Percentiles rank a stretch among this genome's conserved stretches.
phyloP scores from a whole-genome alignment of 768 basidiomycete species.

The Hysterangium stoloniferum region DNA sequence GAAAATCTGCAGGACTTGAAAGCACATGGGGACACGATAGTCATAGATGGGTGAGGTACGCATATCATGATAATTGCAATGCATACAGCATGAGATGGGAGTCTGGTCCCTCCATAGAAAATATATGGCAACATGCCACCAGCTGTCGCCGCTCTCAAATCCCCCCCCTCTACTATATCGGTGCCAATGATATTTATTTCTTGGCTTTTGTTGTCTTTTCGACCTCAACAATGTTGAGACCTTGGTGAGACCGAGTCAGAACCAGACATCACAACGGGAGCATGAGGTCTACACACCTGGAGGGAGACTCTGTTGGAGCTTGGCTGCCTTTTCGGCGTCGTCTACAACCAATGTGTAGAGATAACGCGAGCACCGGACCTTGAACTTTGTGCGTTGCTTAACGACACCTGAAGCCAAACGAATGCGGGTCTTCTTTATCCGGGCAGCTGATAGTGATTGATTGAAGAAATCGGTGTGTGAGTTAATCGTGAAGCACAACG shows the following conservation, averaged over 20 bases:
- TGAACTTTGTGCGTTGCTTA: conserved; percentile 92
- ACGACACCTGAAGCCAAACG: conserved; percentile 45
- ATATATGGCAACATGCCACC: no score
- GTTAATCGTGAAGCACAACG: neutral
- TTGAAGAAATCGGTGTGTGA: conserved; percentile 10
- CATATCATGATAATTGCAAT: no score
- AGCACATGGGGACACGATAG: no score
- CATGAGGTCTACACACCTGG: conserved; percentile 58
- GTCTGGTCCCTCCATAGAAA: no score
- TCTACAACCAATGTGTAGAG: conserved; percentile 95
- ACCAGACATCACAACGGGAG: neutral
- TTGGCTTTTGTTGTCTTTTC: conserved; percentile 58
- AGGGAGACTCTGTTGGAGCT: conserved; percentile 89
- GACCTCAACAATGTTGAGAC: conserved; percentile 65
- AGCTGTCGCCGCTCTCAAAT: no score
- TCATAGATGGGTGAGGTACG: no score
- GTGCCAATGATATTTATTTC: no score
- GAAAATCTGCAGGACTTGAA: no score
- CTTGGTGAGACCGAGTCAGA: conserved; percentile 30
- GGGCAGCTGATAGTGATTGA: conserved; percentile 74
- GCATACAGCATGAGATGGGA: no score
- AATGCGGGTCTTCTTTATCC: conserved; percentile 90
- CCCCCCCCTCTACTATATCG: no score
- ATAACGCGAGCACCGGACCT: conserved; percentile 93
- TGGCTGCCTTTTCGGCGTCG: conserved; percentile 98